phyloP scores from a whole-genome alignment of 192 early-diverging fungal genomes.

The Piromyces finnis region DNA sequence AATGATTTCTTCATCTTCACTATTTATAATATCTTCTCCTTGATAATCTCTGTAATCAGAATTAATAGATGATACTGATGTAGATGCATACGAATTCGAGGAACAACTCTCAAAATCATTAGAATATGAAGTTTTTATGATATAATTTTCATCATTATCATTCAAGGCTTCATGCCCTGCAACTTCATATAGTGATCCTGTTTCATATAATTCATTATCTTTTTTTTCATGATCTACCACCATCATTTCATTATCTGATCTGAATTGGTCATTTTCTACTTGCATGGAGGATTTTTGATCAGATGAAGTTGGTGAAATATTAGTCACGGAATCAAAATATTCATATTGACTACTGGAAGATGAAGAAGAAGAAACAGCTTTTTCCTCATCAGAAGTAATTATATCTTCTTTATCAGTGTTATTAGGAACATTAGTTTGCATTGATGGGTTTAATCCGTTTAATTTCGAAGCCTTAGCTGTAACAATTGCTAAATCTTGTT shows the following conservation, averaged over 20 bases:
- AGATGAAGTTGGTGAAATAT: too few species aligned
- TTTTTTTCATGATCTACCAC: not conserved
- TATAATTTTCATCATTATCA: not conserved
- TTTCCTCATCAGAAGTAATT: not conserved
- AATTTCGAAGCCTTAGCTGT: not conserved
- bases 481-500: not conserved
- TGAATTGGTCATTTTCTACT: too few species aligned
- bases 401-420: too few species aligned
- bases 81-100: not conserved
- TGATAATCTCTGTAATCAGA: not conserved
- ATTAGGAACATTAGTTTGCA: not conserved
- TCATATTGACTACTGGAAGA: not conserved
- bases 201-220: too few species aligned
- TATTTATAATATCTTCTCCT: not conserved
- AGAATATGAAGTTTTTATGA: not conserved
- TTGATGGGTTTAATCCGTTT: not conserved
- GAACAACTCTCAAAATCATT: not conserved
- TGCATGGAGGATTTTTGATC: too few species aligned
- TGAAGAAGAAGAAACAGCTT: not conserved
- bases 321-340: not conserved
- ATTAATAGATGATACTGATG: not conserved
- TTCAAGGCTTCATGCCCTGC: not conserved
- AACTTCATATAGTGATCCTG: too few species aligned
- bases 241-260: not conserved
- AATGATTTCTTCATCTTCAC: not conserved